phyloP scores from a whole-genome alignment of 23 red algal species.

The Cyanidium caldarium region DNA sequence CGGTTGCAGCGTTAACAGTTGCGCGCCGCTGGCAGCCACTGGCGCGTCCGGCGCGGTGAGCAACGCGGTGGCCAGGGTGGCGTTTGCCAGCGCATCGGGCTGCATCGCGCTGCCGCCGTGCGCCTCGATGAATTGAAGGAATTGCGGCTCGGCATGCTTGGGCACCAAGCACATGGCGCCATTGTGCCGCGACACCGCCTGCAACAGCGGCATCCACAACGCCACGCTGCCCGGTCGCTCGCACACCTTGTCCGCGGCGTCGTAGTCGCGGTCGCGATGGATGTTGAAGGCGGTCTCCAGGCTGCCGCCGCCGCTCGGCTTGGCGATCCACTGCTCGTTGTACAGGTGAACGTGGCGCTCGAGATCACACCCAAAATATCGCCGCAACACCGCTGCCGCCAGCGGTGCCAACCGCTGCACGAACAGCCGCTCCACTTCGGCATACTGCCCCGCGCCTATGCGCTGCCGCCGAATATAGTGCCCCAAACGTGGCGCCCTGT shows the following conservation, averaged over 20 bases:
- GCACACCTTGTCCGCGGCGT: neutral
- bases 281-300: neutral
- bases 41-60: neutral
- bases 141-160: neutral
- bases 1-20: neutral
- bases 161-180: neutral
- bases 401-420: neutral
- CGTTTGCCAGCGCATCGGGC: neutral
- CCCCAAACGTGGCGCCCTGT: too few species aligned
- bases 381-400: neutral
- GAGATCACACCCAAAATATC: neutral
- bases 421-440: too few species aligned
- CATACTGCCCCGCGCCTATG: too few species aligned
- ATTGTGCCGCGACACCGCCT: neutral
- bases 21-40: neutral
- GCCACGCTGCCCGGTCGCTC: neutral
- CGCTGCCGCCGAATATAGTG: too few species aligned
- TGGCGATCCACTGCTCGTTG: neutral
- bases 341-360: neutral
- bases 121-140: neutral
- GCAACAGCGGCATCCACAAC: neutral
- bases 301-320: neutral
- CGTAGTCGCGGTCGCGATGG: conserved; percentile 2
- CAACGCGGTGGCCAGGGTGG: neutral
- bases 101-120: neutral